Percentiles rank a stretch among this genome's conserved stretches.
Evolutionary conservation across 768 basidiomycete species (phyloP).

Genomic region (Epithele typhae): DNA sequence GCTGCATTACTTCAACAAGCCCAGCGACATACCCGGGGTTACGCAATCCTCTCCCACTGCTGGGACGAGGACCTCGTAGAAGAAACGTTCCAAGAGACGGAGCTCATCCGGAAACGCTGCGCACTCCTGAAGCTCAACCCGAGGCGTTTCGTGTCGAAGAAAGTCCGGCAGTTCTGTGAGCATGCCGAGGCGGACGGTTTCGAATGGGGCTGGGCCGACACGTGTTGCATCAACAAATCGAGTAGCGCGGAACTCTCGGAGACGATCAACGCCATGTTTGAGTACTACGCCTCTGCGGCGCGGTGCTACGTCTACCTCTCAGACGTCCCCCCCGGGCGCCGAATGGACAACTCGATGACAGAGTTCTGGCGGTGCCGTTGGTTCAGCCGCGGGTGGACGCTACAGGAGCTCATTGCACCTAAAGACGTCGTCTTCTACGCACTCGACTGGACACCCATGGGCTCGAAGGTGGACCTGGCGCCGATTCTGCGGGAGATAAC

Average conservation of each 20-base stretch:
- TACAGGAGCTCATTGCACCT: slow-evolving; percentile 1
- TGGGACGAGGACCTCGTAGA: not conserved
- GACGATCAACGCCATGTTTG: not conserved
- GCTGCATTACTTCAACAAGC: not conserved
- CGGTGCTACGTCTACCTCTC: not conserved
- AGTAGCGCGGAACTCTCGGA: not conserved
- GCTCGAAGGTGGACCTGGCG: not conserved
- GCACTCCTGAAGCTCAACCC: not conserved
- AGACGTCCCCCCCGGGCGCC: not conserved
- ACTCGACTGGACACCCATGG: not conserved
- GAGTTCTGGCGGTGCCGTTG: not conserved
- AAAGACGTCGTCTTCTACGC: not conserved
- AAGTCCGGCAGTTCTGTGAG: not conserved
- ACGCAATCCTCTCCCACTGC: slow-evolving; percentile 6
- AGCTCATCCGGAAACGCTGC: not conserved
- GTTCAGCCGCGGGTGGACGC: not conserved
- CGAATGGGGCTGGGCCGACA: not conserved
- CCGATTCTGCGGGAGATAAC: not conserved
- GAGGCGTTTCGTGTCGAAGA: not conserved
- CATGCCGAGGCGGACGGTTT: not conserved
- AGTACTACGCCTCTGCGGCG: not conserved
- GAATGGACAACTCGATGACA: not conserved
- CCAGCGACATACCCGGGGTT: not conserved
- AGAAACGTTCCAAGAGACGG: not conserved
- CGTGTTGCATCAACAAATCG: not conserved